Evolutionary conservation across 1,284 basidiomycete genomes (phyloP), one percentile per base, ranked within the genome.

Genomic region (Ustilago xerochloae): DNA sequence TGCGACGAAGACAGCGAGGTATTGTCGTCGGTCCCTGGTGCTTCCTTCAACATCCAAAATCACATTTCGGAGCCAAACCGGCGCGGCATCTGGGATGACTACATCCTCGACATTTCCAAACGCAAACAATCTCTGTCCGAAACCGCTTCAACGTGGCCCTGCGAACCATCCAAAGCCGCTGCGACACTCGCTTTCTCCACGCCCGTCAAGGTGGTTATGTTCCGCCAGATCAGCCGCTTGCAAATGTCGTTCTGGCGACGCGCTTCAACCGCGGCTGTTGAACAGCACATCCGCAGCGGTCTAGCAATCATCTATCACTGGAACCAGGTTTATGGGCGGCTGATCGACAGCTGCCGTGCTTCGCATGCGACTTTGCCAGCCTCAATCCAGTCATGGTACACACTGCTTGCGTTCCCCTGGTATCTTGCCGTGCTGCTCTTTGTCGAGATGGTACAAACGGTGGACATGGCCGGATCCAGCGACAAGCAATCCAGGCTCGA

Each of bases 381-480:
- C 3, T 58, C 54, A 15, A 64, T 64, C 32, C 62, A 64, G 24
- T 64, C 62, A 10, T 64, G 62, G 62, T 64, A 64, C 39, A 36
- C 53, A 20, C 36, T 64, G 36, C 30, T 64, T 20, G 62, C 62
- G 8, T 64, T 56, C 16, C 62, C 62, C 4, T 64, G 62, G 62
- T 57, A 64, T n/a, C 33, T 64, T 12, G 62, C 62, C 24, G 35
- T 58, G 26, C 45, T 64, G 18, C 55, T 64, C 20, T 64, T 64
- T 35, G 62, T 64, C 41, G 62, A 64, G 29, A 57, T 64, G 62
- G 62, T 64, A 15, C 62, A 64, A 50, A 64, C 62, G 10, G 49
- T 58, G 16, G 55, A 64, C 28, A 53, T 57, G 62, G 62, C 62
- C 1, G 62, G 54, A 3, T 30, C 62, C 8, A 53, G 54, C 50